phyloP scores from a whole-genome alignment of 2,329 filamentous ascomycete genomes.

The Blastomyces parvus region DNA sequence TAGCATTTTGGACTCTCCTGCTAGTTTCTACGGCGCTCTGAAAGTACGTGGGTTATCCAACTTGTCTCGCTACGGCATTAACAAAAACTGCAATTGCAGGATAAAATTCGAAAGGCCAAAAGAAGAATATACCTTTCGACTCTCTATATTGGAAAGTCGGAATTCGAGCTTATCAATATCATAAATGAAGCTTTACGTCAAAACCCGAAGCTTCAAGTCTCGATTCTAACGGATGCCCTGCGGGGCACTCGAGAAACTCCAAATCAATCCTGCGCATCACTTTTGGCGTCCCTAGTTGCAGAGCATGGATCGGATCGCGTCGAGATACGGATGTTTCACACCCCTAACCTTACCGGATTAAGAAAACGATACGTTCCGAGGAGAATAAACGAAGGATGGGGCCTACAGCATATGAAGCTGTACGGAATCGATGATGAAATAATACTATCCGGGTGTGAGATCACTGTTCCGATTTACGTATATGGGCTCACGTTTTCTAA shows the following conservation, averaged over 20 bases:
- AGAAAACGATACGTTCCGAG: slow-evolving; percentile 75
- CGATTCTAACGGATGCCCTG: slow-evolving; percentile 82
- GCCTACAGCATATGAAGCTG: slow-evolving; percentile 96
- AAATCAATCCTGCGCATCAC: slow-evolving; percentile 72
- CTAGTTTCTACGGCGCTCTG: slow-evolving; percentile 83
- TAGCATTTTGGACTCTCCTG: slow-evolving; percentile 64
- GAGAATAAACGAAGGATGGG: slow-evolving; percentile 96
- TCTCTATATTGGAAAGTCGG: slow-evolving; percentile 88
- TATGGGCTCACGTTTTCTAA: slow-evolving; percentile 9
- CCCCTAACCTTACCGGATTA: slow-evolving; percentile 82
- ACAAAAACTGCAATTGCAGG: slow-evolving; percentile 34
- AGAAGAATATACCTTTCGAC: slow-evolving; percentile 85
- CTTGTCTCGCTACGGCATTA: neutral
- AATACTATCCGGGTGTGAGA: slow-evolving; percentile 70
- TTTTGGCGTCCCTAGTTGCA: slow-evolving; percentile 70
- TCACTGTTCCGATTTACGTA: slow-evolving; percentile 1
- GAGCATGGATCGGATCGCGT: slow-evolving; percentile 80
- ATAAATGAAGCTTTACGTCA: slow-evolving; percentile 63
- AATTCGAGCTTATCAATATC: slow-evolving; percentile 75
- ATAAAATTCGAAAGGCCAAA: slow-evolving; percentile 72
- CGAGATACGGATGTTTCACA: slow-evolving; percentile 95
- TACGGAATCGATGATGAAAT: slow-evolving; percentile 94
- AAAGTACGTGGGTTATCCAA: slow-evolving; percentile 51
- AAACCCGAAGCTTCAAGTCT: slow-evolving; percentile 70
- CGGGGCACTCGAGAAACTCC: slow-evolving; percentile 87